phyloP scores from a whole-genome alignment of 805 yeast species.

The Clavispora fructus region DNA sequence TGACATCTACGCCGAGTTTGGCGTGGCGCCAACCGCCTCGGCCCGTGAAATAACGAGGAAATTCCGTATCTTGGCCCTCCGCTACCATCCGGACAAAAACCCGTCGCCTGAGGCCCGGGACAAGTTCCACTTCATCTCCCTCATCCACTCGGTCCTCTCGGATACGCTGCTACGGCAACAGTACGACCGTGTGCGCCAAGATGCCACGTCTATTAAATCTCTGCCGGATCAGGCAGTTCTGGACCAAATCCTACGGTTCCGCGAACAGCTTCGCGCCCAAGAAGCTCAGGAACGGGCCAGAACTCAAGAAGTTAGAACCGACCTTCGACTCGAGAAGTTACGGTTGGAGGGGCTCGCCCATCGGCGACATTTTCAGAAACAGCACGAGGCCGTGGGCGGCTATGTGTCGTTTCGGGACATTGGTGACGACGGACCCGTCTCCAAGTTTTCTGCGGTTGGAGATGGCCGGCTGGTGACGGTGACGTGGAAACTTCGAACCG shows the following conservation, averaged over 20 bases:
- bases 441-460: slow-evolving; percentile 2
- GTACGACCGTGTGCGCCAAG: slow-evolving; percentile 27
- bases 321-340: slow-evolving; percentile 24
- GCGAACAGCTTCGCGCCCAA: slow-evolving; percentile 19
- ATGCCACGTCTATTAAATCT: background rate
- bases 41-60: slow-evolving; percentile 20
- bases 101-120: slow-evolving; percentile 19
- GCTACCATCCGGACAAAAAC: slow-evolving; percentile 39
- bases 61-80: slow-evolving; percentile 32
- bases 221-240: slow-evolving; percentile 8
- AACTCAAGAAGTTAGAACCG: background rate
- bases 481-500: slow-evolving; percentile 43
- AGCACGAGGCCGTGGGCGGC: slow-evolving; percentile 3
- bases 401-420: slow-evolving; percentile 20
- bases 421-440: slow-evolving; percentile 1
- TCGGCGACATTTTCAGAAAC: slow-evolving; percentile 6
- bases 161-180: slow-evolving; percentile 18
- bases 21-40: slow-evolving; percentile 28
- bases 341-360: slow-evolving; percentile 18
- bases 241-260: slow-evolving; percentile 21
- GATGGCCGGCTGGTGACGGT: slow-evolving; percentile 20
- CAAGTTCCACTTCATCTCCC: slow-evolving; percentile 27
- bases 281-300: slow-evolving; percentile 14
- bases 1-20: slow-evolving; percentile 41
- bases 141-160: slow-evolving; percentile 28